Conservation (phyloP, 1,284 basidiomycete species). For the Thecaphora frezii region DNA sequence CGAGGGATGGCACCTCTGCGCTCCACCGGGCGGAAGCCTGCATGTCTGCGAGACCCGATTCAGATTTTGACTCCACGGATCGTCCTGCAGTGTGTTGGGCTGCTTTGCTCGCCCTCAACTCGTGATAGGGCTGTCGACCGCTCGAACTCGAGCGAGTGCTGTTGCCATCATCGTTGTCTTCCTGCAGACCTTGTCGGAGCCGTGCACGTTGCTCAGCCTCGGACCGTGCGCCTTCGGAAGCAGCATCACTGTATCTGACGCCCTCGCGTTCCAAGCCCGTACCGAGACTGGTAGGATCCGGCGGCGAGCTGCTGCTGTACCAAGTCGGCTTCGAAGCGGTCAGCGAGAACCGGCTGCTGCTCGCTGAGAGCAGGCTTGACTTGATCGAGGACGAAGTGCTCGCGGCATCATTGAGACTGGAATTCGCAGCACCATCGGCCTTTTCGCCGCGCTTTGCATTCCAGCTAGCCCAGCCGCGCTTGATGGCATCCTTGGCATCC, state of each 20-base stretch:
- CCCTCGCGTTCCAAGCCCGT: constrained; percentile 24
- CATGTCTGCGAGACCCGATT: constrained; percentile 19
- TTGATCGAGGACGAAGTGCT: background rate
- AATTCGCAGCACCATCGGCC: background rate
- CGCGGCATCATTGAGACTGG: background rate
- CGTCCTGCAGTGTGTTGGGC: constrained; percentile 1
- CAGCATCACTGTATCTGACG: no score
- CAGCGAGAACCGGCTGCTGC: constrained; percentile 20
- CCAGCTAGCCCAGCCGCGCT: constrained; percentile 53
- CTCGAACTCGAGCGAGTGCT: constrained; percentile 33
- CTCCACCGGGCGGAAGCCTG: constrained; percentile 28
- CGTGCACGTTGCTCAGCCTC: background rate
- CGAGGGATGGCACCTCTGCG: constrained; percentile 25
- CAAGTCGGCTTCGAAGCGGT: constrained; percentile 28
- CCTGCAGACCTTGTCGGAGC: background rate
- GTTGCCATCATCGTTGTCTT: constrained; percentile 30
- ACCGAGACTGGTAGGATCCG: constrained; percentile 35
- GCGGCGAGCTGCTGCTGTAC: constrained; percentile 30
- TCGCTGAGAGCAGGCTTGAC: background rate
- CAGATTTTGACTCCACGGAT: no score
- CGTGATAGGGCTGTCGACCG: constrained; percentile 25
- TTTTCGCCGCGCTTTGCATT: constrained; percentile 33
- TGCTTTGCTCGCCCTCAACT: constrained; percentile 20
- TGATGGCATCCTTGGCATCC: constrained; percentile 55
- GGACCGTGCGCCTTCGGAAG: background rate